Conservation (phyloP, 176 grass and related monocot species). For the Avena eriantha region DNA sequence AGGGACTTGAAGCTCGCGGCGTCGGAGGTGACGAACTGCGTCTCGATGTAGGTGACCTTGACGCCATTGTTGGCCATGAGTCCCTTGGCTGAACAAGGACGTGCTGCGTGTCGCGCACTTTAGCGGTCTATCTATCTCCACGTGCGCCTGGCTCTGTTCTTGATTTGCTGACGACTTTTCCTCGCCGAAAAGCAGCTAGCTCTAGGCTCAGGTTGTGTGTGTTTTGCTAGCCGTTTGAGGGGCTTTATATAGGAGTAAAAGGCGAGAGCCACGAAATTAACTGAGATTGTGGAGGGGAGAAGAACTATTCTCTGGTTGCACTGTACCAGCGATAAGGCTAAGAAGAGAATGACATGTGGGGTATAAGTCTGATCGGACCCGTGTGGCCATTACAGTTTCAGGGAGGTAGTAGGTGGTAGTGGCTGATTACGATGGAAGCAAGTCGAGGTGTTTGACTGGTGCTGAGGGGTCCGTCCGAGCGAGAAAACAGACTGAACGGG, state of each 20-base stretch:
- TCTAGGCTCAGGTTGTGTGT: not conserved
- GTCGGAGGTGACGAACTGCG: constrained; percentile 57
- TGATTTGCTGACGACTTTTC: not conserved
- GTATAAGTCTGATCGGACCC: no score
- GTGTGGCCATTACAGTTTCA: no score
- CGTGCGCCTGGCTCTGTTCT: not conserved
- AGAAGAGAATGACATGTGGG: no score
- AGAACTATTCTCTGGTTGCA: not conserved
- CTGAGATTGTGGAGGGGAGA: not conserved
- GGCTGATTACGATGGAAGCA: not conserved
- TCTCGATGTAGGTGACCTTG: constrained; percentile 63
- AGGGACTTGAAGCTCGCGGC: constrained; percentile 55
- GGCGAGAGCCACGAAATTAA: not conserved
- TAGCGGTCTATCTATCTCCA: not conserved
- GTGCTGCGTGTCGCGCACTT: not conserved
- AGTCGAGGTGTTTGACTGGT: constrained; percentile 32
- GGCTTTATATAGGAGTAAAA: not conserved
- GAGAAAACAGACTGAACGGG: not conserved
- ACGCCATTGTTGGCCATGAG: constrained; percentile 38
- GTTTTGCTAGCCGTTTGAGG: not conserved
- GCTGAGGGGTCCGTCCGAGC: not conserved
- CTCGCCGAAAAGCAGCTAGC: not conserved
- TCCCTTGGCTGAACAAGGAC: not conserved
- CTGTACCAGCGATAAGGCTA: no score
- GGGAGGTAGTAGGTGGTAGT: no score